phyloP scores from a whole-genome alignment of 495 filamentous ascomycete species.

The Trypethelium eluteriae region DNA sequence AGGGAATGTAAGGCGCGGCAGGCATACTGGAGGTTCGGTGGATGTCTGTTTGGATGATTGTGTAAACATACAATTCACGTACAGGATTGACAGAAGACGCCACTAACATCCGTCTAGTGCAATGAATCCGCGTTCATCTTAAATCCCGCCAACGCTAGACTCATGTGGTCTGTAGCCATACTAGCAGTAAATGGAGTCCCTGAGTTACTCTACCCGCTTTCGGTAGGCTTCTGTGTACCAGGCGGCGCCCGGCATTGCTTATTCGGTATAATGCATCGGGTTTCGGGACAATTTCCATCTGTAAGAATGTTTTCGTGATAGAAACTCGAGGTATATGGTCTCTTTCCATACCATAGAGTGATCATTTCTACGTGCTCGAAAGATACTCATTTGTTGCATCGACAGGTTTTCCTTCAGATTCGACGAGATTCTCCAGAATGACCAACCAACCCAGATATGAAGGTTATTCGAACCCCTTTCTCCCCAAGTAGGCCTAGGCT shows the following conservation, averaged over 20 bases:
- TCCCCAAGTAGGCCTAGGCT: background rate
- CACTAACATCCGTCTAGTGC: background rate
- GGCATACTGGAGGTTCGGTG: background rate
- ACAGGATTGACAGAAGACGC: background rate
- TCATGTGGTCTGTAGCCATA: background rate
- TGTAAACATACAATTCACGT: background rate
- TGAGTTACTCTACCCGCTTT: background rate
- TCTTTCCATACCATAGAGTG: background rate
- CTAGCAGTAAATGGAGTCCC: background rate
- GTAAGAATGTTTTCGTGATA: background rate
- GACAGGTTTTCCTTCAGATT: background rate
- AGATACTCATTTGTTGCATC: background rate
- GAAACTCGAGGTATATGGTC: background rate
- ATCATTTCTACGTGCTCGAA: background rate
- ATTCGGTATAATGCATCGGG: background rate
- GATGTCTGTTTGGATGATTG: background rate
- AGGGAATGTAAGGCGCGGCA: background rate
- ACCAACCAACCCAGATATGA: background rate
- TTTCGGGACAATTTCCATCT: background rate
- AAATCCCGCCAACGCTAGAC: background rate
- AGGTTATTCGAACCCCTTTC: background rate
- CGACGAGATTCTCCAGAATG: background rate
- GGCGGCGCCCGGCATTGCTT: background rate
- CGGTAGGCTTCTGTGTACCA: background rate
- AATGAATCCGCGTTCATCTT: background rate